Conservation (phyloP, 768 basidiomycete genomes). For the Xerocomellus chrysenteron region DNA sequence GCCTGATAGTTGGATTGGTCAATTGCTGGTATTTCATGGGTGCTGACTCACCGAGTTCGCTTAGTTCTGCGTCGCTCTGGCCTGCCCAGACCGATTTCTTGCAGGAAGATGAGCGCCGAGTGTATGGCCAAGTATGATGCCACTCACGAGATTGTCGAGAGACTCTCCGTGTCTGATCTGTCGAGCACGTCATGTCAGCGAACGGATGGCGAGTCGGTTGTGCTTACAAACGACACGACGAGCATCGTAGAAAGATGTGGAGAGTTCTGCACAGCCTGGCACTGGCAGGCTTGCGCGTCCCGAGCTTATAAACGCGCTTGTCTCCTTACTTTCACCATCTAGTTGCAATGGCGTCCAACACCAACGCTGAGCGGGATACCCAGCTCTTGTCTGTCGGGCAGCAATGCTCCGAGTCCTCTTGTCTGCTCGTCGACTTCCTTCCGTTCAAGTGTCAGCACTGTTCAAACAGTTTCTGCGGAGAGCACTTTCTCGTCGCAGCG, state of each 20-base stretch:
- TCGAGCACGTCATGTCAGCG: background rate
- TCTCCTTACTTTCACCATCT: background rate
- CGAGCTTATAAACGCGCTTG: slow-evolving; percentile 18
- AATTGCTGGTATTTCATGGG: background rate
- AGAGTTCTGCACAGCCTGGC: background rate
- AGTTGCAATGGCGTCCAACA: slow-evolving; percentile 4
- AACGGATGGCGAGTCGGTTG: background rate
- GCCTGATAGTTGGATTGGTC: slow-evolving; percentile 37
- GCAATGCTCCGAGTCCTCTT: slow-evolving; percentile 67
- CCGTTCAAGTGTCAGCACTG: slow-evolving; percentile 89
- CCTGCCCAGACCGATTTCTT: slow-evolving; percentile 68
- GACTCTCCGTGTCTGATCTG: slow-evolving; percentile 80
- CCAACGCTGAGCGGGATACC: slow-evolving; percentile 41
- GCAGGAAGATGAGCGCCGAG: background rate
- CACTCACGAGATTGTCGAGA: slow-evolving; percentile 66
- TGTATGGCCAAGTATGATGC: too few relatives aligned
- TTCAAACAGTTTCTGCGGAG: slow-evolving; percentile 64
- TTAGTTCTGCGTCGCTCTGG: slow-evolving; percentile 69
- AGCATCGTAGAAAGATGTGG: slow-evolving; percentile 15
- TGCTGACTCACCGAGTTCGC: slow-evolving; percentile 61
- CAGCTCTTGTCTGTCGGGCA: slow-evolving; percentile 66
- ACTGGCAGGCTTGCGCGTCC: slow-evolving; percentile 20
- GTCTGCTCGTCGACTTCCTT: slow-evolving; percentile 76
- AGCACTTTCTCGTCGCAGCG: slow-evolving; percentile 69
- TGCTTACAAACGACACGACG: slow-evolving; percentile 28